These are phyloP conservation scores for Breynia disticha DNA, from an alignment of 441 rosid species.

Conservation along the genomic window DNA sequence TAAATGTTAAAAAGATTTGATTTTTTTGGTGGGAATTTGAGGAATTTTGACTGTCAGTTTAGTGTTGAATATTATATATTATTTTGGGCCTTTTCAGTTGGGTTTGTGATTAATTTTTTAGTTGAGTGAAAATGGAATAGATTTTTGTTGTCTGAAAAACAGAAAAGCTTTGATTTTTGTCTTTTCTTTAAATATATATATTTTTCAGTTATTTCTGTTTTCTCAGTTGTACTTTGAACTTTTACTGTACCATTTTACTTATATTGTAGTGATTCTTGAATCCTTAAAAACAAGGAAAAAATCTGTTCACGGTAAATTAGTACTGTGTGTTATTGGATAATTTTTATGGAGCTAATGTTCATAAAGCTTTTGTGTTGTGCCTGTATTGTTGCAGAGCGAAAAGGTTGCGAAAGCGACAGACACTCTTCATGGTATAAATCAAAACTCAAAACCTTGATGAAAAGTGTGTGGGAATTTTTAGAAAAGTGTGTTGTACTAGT, in stretches of 20 bases:
- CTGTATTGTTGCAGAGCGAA: too few species aligned
- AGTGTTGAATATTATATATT: too few species aligned
- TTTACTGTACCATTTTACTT: conserved; percentile 26
- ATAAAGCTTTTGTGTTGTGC: conserved; percentile 25
- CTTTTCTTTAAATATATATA: conserved; percentile 31
- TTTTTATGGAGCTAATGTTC: conserved; percentile 7
- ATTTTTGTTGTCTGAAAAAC: conserved; percentile 34
- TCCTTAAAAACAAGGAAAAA: too few species aligned
- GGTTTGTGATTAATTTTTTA: conserved; percentile 27
- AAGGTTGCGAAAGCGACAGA: conserved; percentile 66
- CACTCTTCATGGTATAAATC: conserved; percentile 50
- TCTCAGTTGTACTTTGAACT: conserved; percentile 23
- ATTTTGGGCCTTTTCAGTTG: conserved; percentile 15
- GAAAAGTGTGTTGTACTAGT: conserved; percentile 16
- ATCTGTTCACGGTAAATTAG: not conserved
- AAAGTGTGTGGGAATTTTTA: conserved; percentile 23
- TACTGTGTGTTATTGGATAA: not conserved
- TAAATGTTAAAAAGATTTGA: not conserved
- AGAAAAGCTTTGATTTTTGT: conserved; percentile 65
- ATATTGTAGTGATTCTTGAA: too few species aligned
- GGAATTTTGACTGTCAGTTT: too few species aligned
- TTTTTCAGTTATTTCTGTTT: conserved; percentile 16
- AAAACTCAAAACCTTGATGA: conserved; percentile 20
- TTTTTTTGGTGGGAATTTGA: too few species aligned
- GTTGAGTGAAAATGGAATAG: conserved; percentile 20